Base-by-base conservation (phyloP, 257 asterid genomes). In the Osmanthus fragrans region DNA sequence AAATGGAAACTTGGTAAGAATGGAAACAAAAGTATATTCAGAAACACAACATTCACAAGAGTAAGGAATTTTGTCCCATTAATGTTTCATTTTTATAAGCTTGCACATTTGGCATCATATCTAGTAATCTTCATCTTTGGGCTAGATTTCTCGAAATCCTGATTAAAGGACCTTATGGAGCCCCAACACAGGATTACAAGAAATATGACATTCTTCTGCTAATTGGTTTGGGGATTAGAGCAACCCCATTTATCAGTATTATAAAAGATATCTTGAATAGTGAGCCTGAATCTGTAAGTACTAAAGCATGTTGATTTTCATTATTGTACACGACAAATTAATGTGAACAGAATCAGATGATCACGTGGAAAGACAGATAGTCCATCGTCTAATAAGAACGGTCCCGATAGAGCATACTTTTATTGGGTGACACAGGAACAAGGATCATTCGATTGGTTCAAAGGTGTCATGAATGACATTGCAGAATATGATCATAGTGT, bases 361-460 rank as follows among this genome's bases (percentile, higher is more conserved):
- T 70, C 32, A 75, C 84, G 86, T 93, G 86, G 19, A 40, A 23
- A 58, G 58, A 21, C 40, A 75, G 82, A 75, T 25, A 82, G 19
- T 64, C 10, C 30, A 42, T 15, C 78, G 6, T 73, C 77, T 13
- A 81, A 71, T 2, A 87, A 70, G 68, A 87, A 37, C 69, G 87
- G 90, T 25, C 98, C 94, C 0, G 82, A 84, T 11, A 85, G 97
- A 86, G 99, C 96, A 15, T 95, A 92, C 79, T 95, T 95, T 76
- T 91, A 92, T 51, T 95, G 99, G 99, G 94, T 95, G 75, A 92
- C 99, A 3, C 79, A 97, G 29, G 99, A 95, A 83, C 99, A 95
- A 90, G 97, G 93, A 30, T 95, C 97, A 5, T 95, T 95, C 33
- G 98, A 95, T 32, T 95, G 99, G 99, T 95, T 95, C 80, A 94